A percentile compares a stretch with the other conserved stretches of the same genome.
Conservation (phyloP, 23 red algal species). For the Gracilariopsis chorda region DNA sequence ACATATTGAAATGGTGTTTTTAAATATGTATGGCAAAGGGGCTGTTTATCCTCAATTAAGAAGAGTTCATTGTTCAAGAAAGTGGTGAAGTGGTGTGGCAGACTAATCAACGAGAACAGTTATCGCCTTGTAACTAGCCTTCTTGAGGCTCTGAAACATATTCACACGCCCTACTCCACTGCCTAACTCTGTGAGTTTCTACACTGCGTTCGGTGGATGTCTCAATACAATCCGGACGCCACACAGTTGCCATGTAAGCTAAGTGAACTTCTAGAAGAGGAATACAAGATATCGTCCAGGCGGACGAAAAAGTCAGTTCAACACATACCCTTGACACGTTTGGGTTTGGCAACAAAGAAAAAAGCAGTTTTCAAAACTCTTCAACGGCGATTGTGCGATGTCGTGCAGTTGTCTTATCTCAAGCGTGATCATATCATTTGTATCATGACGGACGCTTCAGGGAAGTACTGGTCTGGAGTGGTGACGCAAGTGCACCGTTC, state of each 20-base stretch:
- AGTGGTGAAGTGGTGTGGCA: too few relatives aligned
- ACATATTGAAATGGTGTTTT: too few relatives aligned
- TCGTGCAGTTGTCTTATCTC: not conserved
- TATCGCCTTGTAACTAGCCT: not conserved
- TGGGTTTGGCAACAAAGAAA: not conserved
- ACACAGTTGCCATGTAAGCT: not conserved
- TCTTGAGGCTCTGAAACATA: not conserved
- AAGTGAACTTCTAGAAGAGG: conserved; percentile 5
- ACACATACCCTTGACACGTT: not conserved
- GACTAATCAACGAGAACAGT: not conserved
- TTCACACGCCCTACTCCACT: not conserved
- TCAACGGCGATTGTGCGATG: not conserved
- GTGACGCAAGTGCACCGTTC: not conserved
- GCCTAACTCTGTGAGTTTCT: conserved; percentile 3
- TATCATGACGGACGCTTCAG: conserved; percentile 20
- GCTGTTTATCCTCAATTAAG: too few relatives aligned
- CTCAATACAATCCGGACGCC: not conserved
- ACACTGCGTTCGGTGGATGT: conserved; percentile 10
- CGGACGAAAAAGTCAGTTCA: not conserved
- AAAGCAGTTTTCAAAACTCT: not conserved
- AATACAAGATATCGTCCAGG: not conserved
- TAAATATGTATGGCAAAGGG: too few relatives aligned
- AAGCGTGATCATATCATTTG: not conserved
- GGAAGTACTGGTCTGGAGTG: not conserved
- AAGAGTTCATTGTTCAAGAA: too few relatives aligned